Base-by-base conservation (phyloP, 495 filamentous ascomycete species). In the Xylaria castorea region DNA sequence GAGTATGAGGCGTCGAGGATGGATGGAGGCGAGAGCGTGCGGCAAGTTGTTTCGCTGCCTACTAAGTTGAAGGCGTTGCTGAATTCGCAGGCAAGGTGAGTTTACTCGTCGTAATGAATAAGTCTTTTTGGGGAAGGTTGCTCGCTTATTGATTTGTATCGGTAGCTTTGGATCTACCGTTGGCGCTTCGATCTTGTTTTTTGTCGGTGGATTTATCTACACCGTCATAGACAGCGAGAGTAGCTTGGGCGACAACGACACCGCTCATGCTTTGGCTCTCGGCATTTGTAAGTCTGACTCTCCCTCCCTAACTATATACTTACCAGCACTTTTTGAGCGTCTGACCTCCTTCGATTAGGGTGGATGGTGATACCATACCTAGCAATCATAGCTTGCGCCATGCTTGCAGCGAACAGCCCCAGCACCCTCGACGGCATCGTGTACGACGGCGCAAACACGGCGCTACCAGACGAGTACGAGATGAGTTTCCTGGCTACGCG, bases 151-250 rank as follows among this genome's bases (percentile, higher is more conserved):
- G 30, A 16, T 57, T 38, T 12, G 20, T 53, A 0, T 22, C 32
- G 48, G 36, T 58, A 80, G 80, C 30, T 87, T 87, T 55, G 86
- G 85, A 14, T 75, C 83, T 55, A 80, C 83, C 9, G 80, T 87
- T 20, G 85, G 86, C 9, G 83, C 83, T 6, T 85, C 86, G 0
- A 78, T 87, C 0, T 71, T 85, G 2, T 86, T 88, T 74, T 88
- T 84, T 66, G 68, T 83, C 0, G 84, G 84, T 2, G 76, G 81
- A 0, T 87, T 86, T 50, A 51, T 83, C 2, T 83, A 83, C 58
- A 81, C 78, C 2, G 71, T 87, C 22, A 66, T 85, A 11, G 82
- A 83, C 63, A 69, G 80, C 9, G 71, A 69, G 18, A 77, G 71
- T n/a, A 73, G 74, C n/a, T 27, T 80, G 0, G 83, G 84, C 4